A percentile compares a stretch with the other conserved stretches of the same genome.
Conservation (phyloP, 75 land plant genomes). For the Chamaecyparis obtusa region DNA sequence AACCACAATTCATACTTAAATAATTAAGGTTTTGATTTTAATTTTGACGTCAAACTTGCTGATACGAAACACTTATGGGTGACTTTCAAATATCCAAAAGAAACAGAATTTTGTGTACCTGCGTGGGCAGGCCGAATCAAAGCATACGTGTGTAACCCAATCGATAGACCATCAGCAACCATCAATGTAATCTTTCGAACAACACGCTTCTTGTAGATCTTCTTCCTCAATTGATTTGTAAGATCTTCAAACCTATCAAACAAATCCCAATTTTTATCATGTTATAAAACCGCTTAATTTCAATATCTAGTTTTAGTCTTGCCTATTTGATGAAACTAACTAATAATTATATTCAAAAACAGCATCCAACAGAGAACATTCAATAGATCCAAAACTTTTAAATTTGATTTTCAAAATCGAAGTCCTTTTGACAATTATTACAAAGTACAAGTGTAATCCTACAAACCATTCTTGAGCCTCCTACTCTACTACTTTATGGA, state of each 20-base stretch:
- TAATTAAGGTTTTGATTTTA: background rate
- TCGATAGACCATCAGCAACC: conserved; percentile 56
- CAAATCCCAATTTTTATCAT: background rate
- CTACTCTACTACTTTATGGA: no score
- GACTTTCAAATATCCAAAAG: background rate
- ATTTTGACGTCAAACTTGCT: background rate
- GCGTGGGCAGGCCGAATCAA: conserved; percentile 78
- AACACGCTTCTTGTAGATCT: conserved; percentile 76
- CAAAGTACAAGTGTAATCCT: background rate
- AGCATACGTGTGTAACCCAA: conserved; percentile 78
- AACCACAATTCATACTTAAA: conserved; percentile 2
- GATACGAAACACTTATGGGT: background rate
- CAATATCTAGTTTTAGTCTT: background rate
- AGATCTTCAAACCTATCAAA: conserved; percentile 10
- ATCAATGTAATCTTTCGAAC: conserved; percentile 61
- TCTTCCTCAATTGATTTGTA: conserved; percentile 35
- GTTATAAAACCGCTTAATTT: background rate
- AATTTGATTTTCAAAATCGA: background rate
- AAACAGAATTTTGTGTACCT: conserved; percentile 33
- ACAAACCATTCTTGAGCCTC: background rate
- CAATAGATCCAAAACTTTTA: background rate
- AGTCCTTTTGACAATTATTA: background rate
- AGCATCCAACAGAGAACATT: background rate
- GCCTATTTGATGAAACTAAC: background rate
- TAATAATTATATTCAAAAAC: background rate